These are phyloP conservation scores for Phytophthora europaea DNA, from an alignment of 352 stramenopile genomes.

Conservation along the genomic window DNA sequence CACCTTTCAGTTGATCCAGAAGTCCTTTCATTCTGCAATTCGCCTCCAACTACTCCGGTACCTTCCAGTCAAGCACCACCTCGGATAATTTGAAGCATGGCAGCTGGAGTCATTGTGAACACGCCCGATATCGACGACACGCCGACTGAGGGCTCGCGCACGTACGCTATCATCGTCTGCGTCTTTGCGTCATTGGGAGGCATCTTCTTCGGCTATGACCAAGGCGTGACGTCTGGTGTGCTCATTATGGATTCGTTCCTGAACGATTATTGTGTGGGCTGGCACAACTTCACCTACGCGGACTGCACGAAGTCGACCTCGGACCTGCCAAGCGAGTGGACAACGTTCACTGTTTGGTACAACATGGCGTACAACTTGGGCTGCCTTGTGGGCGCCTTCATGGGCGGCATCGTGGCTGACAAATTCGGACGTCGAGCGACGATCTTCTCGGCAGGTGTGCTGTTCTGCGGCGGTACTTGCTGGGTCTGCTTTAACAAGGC, in stretches of 20 bases:
- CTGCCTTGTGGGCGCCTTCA: conserved; percentile 43
- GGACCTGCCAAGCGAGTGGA: conserved; percentile 40
- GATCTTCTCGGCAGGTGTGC: conserved; percentile 45
- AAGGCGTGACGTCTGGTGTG: conserved; percentile 46
- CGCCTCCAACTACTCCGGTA: conserved; percentile 13
- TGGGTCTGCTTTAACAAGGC: conserved; percentile 43
- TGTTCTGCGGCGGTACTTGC: conserved; percentile 39
- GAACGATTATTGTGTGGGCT: conserved; percentile 49
- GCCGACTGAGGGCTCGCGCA: conserved; percentile 43
- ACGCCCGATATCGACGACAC: conserved; percentile 24
- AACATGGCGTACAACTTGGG: conserved; percentile 51
- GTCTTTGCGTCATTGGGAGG: conserved; percentile 38
- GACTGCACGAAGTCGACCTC: conserved; percentile 29
- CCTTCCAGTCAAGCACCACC: conserved; percentile 5
- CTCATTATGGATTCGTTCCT: conserved; percentile 60
- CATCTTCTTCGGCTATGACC: conserved; percentile 47
- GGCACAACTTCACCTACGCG: conserved; percentile 39
- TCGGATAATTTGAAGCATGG: conserved; percentile 17
- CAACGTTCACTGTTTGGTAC: conserved; percentile 46
- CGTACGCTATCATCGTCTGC: conserved; percentile 47
- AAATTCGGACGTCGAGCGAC: conserved; percentile 41
- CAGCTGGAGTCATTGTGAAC: conserved; percentile 22
- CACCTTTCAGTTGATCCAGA: not conserved
- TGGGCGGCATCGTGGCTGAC: conserved; percentile 43
- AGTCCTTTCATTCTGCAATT: conserved; percentile 31